Percentiles rank a stretch among this genome's conserved stretches.
phyloP scores from a whole-genome alignment of 2,329 filamentous ascomycete species.

The Botrytis byssoidea region DNA sequence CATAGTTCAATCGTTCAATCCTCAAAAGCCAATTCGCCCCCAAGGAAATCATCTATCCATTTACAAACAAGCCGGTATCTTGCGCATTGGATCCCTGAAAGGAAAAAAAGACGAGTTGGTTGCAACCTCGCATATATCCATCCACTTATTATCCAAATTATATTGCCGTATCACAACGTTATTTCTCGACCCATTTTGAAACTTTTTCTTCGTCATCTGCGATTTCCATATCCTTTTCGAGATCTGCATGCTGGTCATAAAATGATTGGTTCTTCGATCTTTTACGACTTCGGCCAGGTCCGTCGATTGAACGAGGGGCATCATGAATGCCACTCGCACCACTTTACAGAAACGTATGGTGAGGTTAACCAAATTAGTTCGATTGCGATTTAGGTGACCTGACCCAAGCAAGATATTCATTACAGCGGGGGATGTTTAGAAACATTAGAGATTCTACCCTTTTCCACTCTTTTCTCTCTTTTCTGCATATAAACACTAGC shows the following conservation, averaged over 20 bases:
- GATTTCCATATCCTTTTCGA: not conserved
- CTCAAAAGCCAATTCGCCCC: not conserved
- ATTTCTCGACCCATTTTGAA: slow-evolving; percentile 2
- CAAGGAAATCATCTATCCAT: not conserved
- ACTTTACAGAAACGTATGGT: not conserved
- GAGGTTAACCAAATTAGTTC: not conserved
- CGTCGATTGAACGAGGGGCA: not conserved
- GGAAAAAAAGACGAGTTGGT: not conserved
- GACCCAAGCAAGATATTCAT: not conserved
- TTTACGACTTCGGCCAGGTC: not conserved
- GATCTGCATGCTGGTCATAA: slow-evolving; percentile 3
- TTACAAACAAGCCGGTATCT: not conserved
- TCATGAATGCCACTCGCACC: not conserved
- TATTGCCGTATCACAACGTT: not conserved
- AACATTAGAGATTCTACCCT: not conserved
- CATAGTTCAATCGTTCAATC: not conserved
- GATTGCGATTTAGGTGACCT: not conserved
- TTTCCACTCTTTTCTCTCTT: not conserved
- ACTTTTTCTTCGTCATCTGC: not conserved
- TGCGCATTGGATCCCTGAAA: not conserved
- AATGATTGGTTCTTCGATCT: not conserved
- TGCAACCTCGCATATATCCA: not conserved
- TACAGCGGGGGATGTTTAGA: not conserved
- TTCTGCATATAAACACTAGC: not conserved
- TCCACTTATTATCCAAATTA: slow-evolving; percentile 10